Percentiles rank a stretch among this genome's conserved stretches.
Evolutionary conservation across 2,329 filamentous ascomycete genomes (phyloP).

Genomic region (Sporothrix globosa): DNA sequence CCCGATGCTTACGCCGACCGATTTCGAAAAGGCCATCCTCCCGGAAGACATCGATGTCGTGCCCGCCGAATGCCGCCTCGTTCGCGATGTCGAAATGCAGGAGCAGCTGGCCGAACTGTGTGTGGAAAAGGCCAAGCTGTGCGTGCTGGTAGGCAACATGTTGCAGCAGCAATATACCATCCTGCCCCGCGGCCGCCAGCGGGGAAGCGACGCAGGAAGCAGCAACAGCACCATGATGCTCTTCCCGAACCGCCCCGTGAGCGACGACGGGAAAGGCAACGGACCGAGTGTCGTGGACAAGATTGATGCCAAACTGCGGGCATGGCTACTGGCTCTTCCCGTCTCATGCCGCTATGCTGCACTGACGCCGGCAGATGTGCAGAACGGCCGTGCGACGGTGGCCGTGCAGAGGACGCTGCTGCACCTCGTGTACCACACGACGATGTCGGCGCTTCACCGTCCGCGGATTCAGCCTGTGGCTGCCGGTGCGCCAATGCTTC

Average conservation of each 20-base stretch:
- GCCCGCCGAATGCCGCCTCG: constrained; percentile 68
- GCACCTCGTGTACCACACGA: constrained; percentile 93
- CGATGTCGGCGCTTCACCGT: constrained; percentile 85
- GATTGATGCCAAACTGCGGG: constrained; percentile 77
- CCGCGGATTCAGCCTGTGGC: constrained; percentile 84
- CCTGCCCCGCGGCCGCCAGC: constrained; percentile 78
- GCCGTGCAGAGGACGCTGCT: constrained; percentile 79
- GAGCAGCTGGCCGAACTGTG: constrained; percentile 82
- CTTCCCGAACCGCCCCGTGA: constrained; percentile 79
- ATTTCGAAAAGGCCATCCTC: constrained; percentile 77
- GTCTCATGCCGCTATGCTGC: constrained; percentile 69
- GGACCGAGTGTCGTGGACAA: constrained; percentile 70
- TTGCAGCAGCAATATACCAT: constrained; percentile 91
- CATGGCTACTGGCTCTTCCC: constrained; percentile 75
- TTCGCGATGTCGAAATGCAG: constrained; percentile 74
- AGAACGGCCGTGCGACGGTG: constrained; percentile 62
- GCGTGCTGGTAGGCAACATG: constrained; percentile 85
- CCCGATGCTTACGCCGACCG: constrained; percentile 79
- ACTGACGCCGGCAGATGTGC: constrained; percentile 58
- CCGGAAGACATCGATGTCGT: constrained; percentile 70
- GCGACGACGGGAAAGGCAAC: constrained; percentile 56
- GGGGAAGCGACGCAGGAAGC: constrained; percentile 50
- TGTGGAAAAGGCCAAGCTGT: constrained; percentile 87
- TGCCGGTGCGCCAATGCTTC: constrained; percentile 55
- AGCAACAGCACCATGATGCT: constrained; percentile 84